Evolutionary conservation across 148 eudicot species (phyloP).

Genomic region (Silene conica): DNA sequence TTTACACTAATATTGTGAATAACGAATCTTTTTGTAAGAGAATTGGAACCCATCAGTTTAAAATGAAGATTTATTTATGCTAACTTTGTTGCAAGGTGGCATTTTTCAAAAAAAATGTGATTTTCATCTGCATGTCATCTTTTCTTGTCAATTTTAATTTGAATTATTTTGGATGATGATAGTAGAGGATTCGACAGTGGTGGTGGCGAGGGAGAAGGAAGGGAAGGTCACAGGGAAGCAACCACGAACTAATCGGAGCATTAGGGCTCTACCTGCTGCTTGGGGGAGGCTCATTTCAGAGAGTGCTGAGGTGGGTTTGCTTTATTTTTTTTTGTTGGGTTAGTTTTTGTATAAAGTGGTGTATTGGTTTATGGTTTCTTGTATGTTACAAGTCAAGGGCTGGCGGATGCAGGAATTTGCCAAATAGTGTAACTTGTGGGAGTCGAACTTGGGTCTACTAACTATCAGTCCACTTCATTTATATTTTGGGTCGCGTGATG

Average conservation of each 20-base stretch:
- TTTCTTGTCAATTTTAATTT: not conserved
- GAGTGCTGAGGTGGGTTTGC: slow-evolving; percentile 59
- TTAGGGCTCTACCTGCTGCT: slow-evolving; percentile 38
- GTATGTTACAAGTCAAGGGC: too few species aligned
- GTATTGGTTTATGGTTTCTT: not conserved
- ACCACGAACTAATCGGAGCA: slow-evolving; percentile 38
- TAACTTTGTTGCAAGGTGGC: too few species aligned
- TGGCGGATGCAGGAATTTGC: too few species aligned
- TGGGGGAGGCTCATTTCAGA: slow-evolving; percentile 93
- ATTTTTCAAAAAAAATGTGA: too few species aligned
- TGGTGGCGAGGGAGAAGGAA: slow-evolving; percentile 33
- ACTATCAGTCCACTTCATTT: too few species aligned
- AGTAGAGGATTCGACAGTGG: slow-evolving; percentile 32
- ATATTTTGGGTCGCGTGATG: too few species aligned
- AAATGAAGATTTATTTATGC: too few species aligned
- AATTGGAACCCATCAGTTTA: too few species aligned
- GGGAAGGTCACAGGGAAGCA: slow-evolving; percentile 41
- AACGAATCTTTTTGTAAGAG: too few species aligned
- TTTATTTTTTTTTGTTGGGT: not conserved
- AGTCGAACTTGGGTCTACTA: too few species aligned
- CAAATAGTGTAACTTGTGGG: too few species aligned
- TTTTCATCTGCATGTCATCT: not conserved
- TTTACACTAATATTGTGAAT: too few species aligned
- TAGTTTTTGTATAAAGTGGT: not conserved
- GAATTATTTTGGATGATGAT: not conserved